Conservation (phyloP, 129 eudicot species). For the Glebionis coronaria region DNA sequence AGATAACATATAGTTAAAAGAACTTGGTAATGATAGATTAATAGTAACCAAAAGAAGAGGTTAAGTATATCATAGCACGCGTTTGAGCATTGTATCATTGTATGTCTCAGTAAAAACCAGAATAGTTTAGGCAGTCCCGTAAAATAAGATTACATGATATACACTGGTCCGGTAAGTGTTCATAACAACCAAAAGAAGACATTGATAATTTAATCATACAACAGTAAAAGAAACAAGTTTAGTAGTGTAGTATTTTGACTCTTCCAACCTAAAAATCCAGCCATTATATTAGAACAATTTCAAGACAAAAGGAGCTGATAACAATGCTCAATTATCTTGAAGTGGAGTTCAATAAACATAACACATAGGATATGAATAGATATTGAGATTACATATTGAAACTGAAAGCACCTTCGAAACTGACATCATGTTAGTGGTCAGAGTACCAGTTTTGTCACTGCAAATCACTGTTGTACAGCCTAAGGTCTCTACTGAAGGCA, state of each 20-base stretch:
- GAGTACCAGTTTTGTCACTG: constrained; percentile 99
- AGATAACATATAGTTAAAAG: background rate
- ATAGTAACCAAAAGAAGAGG: background rate
- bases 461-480: constrained; percentile 99
- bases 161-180: background rate
- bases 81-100: background rate
- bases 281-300: no score
- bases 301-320: no score
- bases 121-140: background rate
- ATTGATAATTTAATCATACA: background rate
- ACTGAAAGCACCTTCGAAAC: constrained; percentile 67
- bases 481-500: constrained; percentile 98
- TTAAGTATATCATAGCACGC: background rate
- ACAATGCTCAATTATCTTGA: no score
- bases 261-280: no score
- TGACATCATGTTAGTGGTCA: constrained; percentile 99
- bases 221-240: background rate
- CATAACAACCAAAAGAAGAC: background rate
- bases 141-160: background rate
- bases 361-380: background rate
- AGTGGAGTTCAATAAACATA: background rate
- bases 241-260: background rate
- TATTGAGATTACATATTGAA: constrained; percentile 6
- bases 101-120: background rate
- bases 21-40: background rate